phyloP scores from a whole-genome alignment of 768 basidiomycete species.

The Plicaturopsis crispa region DNA sequence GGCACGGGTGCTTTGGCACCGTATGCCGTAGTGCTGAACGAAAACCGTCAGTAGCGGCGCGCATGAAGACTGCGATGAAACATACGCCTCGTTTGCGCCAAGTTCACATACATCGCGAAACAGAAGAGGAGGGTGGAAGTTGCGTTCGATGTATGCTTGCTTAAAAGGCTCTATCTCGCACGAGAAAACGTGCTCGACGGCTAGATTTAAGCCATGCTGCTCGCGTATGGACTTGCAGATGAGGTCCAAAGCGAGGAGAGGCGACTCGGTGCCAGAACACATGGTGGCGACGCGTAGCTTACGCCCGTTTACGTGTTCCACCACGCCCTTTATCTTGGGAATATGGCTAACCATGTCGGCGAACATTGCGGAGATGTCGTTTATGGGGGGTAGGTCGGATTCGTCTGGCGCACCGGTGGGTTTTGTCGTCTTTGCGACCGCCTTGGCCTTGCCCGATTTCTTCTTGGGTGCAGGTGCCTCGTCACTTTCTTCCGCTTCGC shows the following conservation, averaged over 20 bases:
- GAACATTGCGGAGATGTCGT: conserved; percentile 63
- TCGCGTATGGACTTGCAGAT: conserved; percentile 71
- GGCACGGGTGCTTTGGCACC: conserved; percentile 82
- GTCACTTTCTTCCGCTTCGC: conserved; percentile 21
- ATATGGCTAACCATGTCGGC: conserved; percentile 62
- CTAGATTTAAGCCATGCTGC: conserved; percentile 55
- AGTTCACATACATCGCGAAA: conserved; percentile 95
- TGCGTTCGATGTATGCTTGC: conserved; percentile 95
- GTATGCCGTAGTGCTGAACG: conserved; percentile 79
- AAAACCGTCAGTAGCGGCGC: too few relatives aligned
- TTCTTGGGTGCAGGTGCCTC: conserved; percentile 19
- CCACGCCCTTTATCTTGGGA: conserved; percentile 59
- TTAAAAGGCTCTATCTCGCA: conserved; percentile 98
- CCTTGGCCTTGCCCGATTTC: conserved; percentile 26
- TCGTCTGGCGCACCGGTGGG: conserved; percentile 45
- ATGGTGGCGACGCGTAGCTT: conserved; percentile 93
- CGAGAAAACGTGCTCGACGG: conserved; percentile 89
- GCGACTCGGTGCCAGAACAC: conserved; percentile 96
- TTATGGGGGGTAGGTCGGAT: conserved; percentile 71
- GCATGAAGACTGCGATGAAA: too few relatives aligned
- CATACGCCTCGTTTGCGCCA: conserved; percentile 70
- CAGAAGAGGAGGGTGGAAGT: conserved; percentile 86
- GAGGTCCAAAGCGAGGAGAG: conserved; percentile 81
- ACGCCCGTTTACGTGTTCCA: conserved; percentile 62
- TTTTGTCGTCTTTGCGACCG: conserved; percentile 21